phyloP scores from a whole-genome alignment of 1,139 yeast species.

The Suhomyces coccinellae region DNA sequence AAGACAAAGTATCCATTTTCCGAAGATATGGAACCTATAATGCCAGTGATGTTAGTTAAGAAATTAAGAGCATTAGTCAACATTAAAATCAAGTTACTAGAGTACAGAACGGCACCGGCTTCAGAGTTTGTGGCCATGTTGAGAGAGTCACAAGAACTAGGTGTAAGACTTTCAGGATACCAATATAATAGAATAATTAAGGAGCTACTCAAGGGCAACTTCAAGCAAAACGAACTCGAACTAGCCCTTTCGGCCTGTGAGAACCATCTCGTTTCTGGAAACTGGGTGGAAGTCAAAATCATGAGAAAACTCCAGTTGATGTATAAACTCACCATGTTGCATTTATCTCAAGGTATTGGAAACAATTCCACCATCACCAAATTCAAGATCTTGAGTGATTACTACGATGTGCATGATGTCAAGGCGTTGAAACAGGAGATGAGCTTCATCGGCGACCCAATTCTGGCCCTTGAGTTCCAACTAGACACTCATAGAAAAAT shows the following conservation, averaged over 20 bases:
- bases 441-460: slow-evolving; percentile 11
- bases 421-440: slow-evolving; percentile 12
- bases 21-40: slow-evolving; percentile 11
- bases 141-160: neutral
- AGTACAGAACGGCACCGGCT: neutral
- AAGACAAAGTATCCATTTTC: slow-evolving; percentile 21
- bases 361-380: slow-evolving; percentile 15
- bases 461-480: slow-evolving; percentile 11
- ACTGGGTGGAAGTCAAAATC: slow-evolving; percentile 30
- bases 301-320: slow-evolving; percentile 25
- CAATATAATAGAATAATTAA: slow-evolving; percentile 22
- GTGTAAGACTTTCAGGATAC: slow-evolving; percentile 21
- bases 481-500: slow-evolving; percentile 6
- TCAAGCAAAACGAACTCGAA: slow-evolving; percentile 15
- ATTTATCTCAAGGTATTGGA: slow-evolving; percentile 18
- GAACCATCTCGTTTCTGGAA: slow-evolving; percentile 31
- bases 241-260: slow-evolving; percentile 30
- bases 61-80: slow-evolving; percentile 22
- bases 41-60: slow-evolving; percentile 24
- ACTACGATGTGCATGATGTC: slow-evolving; percentile 25
- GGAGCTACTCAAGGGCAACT: slow-evolving; percentile 15
- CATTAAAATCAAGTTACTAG: slow-evolving; percentile 17
- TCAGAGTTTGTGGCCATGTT: slow-evolving; percentile 11
- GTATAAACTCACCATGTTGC: slow-evolving; percentile 27
- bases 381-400: slow-evolving; percentile 29